Base-by-base conservation (phyloP, 371 early-diverging fungal species). In the Haplosporangium sp. region DNA sequence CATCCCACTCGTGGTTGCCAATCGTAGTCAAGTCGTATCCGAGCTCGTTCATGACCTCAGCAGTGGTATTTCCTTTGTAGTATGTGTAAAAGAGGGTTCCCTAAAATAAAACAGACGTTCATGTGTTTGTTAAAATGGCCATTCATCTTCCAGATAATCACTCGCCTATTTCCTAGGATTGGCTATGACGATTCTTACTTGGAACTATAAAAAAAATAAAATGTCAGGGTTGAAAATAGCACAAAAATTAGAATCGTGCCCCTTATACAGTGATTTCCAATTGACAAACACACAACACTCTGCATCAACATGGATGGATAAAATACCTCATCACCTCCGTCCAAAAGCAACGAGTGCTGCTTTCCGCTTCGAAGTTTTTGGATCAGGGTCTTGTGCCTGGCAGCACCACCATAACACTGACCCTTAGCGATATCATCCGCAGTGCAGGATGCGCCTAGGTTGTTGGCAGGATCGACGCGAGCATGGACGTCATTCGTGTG, bases 1-100 rank as follows among this genome's bases (percentile, higher is more conserved):
- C 82, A 70, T 93, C 92, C 55, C 89, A 90, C 68, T 89, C 90
- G 57, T 89, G 87, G 81, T 93, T 92, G 36, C 93, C 93, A 59
- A 91, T 70, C 6, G 86, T 69, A 67, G 90, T 75, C 10, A 83
- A 82, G 50, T 87, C 89, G 73, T 86, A 86, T 14, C 70, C 79
- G 14, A 87, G 72, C 10, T 69, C 69, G 74, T 90, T 90, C 82
- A 93, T 82, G 60, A 88, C 64, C 23, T 80, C 73, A 5, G 83
- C 80, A 5, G 83, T 83, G 21, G 83, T 63, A 58, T 84, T 82
- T 38, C 88, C 75, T 60, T 72, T 72, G 73, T 71, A 74, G 53
- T 74, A 74, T 29, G 74, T 85, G 82, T 86, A 88, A 73, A 88
- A 91, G 18, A 90, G 54, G 13, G 90, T 90, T 58, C 91, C 85